Percentiles rank a stretch among this genome's conserved stretches.
Conservation (phyloP, 1,284 basidiomycete genomes). For the Blastosporella zonata region DNA sequence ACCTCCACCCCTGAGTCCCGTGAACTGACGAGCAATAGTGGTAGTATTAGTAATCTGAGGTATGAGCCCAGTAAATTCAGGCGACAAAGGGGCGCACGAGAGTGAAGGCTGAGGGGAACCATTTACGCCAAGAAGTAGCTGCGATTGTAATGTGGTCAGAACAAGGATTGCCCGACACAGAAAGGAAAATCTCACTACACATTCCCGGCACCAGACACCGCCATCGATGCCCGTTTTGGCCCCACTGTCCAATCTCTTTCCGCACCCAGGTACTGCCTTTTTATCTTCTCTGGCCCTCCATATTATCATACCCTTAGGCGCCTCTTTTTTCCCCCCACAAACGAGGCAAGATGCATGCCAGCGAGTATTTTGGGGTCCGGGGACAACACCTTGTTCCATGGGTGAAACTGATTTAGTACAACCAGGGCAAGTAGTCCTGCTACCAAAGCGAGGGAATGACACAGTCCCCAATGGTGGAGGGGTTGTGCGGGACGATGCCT, state of each 20-base stretch:
- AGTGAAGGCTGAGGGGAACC: slow-evolving; percentile 48
- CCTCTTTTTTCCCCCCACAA: slow-evolving; percentile 66
- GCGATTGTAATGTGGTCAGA: slow-evolving; percentile 13
- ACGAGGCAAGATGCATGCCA: slow-evolving; percentile 77
- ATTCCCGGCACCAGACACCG: slow-evolving; percentile 79
- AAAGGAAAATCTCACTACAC: slow-evolving; percentile 50
- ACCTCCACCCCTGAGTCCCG: slow-evolving; percentile 46
- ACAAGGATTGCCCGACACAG: slow-evolving; percentile 3
- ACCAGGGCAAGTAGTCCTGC: slow-evolving; percentile 62
- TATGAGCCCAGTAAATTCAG: slow-evolving; percentile 41
- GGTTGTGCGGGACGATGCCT: slow-evolving; percentile 37
- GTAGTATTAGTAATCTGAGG: slow-evolving; percentile 66
- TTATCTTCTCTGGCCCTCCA: slow-evolving; percentile 39
- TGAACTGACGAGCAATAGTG: slow-evolving; percentile 72
- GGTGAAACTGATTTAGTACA: slow-evolving; percentile 69
- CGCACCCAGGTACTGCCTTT: slow-evolving; percentile 67
- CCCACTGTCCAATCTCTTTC: slow-evolving; percentile 76
- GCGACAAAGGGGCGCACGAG: slow-evolving; percentile 42
- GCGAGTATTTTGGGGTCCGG: slow-evolving; percentile 72
- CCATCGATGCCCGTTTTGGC: slow-evolving; percentile 72
- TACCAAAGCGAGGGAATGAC: slow-evolving; percentile 63
- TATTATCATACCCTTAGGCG: slow-evolving; percentile 37
- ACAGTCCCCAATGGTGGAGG: slow-evolving; percentile 34
- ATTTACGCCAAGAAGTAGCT: slow-evolving; percentile 59
- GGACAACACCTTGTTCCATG: slow-evolving; percentile 81